Conservation (phyloP, 768 basidiomycete genomes). For the Pulveroboletus sp. region DNA sequence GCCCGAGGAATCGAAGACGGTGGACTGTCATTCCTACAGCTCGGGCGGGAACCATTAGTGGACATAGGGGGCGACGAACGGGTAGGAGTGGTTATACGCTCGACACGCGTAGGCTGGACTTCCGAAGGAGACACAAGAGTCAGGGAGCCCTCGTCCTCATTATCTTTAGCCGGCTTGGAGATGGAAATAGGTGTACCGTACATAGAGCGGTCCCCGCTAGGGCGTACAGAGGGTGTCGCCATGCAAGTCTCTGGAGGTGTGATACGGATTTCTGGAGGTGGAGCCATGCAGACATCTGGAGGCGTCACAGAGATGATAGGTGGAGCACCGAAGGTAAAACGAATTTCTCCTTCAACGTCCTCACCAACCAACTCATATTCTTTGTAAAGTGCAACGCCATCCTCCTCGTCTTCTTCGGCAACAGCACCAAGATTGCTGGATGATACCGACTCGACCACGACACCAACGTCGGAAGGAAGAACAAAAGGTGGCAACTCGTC, state of each 20-base stretch:
- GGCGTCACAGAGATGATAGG: conserved; percentile 27
- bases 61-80: conserved; percentile 10
- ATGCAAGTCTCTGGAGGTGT: conserved; percentile 19
- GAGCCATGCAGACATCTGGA: conserved; percentile 19
- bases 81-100: conserved; percentile 6
- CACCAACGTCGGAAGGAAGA: conserved; percentile 43
- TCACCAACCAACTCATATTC: conserved; percentile 55
- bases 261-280: conserved; percentile 24
- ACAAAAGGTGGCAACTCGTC: conserved; percentile 46
- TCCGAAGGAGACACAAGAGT: conserved; percentile 23
- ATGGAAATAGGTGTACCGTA: conserved; percentile 3
- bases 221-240: conserved; percentile 17
- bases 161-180: conserved; percentile 16
- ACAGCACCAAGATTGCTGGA: conserved; percentile 35
- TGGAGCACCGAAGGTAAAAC: conserved; percentile 70
- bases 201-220: neutral
- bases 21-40: conserved; percentile 22
- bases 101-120: conserved; percentile 1
- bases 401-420: conserved; percentile 38
- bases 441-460: conserved; percentile 31
- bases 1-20: conserved; percentile 53
- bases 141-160: conserved; percentile 20
- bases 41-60: conserved; percentile 5
- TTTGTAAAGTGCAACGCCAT: conserved; percentile 28
- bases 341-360: conserved; percentile 60